A percentile compares a stretch with the other conserved stretches of the same genome.
Evolutionary conservation across 2,329 filamentous ascomycete species (phyloP).

Genomic region (Fusarium humuli): DNA sequence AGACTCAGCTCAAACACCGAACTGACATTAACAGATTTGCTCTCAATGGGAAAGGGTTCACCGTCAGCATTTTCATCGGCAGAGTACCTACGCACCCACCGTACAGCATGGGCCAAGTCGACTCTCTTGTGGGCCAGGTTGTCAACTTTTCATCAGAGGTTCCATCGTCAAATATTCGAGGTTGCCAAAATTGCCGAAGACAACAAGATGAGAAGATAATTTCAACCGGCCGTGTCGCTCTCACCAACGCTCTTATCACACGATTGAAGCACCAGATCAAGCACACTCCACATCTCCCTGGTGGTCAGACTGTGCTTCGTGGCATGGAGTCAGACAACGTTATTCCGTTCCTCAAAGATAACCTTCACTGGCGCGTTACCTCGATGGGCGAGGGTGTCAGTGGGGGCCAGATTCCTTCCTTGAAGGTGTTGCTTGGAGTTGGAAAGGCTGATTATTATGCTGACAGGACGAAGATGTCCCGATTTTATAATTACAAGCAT

Average conservation of each 20-base stretch:
- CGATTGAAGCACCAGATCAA: not conserved
- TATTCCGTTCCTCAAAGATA: not conserved
- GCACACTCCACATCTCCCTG: not conserved
- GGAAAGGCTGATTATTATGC: not conserved
- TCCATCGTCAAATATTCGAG: not conserved
- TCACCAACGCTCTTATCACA: constrained; percentile 13
- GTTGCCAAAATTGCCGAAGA: not conserved
- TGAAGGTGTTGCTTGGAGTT: constrained; percentile 2
- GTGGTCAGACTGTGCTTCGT: not conserved
- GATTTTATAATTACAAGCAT: not conserved
- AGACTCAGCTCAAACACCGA: too few relatives aligned
- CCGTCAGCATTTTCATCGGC: not conserved
- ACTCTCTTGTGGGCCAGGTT: not conserved
- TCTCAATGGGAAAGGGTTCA: not conserved
- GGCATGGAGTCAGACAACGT: not conserved
- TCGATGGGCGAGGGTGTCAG: not conserved
- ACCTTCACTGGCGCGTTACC: constrained; percentile 7
- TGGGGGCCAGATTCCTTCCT: not conserved
- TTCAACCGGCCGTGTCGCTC: not conserved
- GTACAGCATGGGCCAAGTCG: not conserved
- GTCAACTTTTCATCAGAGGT: not conserved
- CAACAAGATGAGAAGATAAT: not conserved
- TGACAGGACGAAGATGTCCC: not conserved
- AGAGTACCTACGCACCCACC: not conserved
- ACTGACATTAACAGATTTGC: not conserved